These are phyloP conservation scores for Tricholoma sp. DNA, from an alignment of 768 basidiomycete genomes.

Conservation along the genomic window DNA sequence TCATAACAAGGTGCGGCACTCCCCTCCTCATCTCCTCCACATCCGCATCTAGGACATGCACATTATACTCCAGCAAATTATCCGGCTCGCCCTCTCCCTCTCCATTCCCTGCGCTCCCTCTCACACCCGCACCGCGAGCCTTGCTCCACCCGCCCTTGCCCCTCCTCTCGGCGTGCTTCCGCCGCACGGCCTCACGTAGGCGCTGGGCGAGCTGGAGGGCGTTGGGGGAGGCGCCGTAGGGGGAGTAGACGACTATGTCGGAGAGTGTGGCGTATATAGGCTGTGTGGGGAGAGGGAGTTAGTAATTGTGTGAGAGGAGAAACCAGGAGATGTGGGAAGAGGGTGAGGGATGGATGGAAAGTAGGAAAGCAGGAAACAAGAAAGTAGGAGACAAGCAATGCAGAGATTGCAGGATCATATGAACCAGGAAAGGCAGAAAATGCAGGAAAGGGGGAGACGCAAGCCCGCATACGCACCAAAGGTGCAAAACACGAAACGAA, in stretches of 20 bases:
- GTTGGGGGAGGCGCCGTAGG: conserved; percentile 52
- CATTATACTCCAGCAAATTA: conserved; percentile 57
- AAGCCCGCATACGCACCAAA: too few relatives aligned
- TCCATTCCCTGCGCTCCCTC: not conserved
- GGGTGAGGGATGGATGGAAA: not conserved
- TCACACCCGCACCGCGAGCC: not conserved
- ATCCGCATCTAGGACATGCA: conserved; percentile 66
- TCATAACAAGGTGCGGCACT: conserved; percentile 50
- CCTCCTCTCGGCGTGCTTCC: conserved; percentile 48
- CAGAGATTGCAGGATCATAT: too few relatives aligned
- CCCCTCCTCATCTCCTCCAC: conserved; percentile 19
- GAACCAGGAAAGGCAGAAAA: too few relatives aligned
- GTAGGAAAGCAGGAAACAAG: not conserved
- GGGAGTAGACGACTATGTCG: conserved; percentile 86
- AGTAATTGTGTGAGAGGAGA: not conserved
- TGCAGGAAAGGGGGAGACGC: too few relatives aligned
- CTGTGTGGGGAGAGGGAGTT: conserved; percentile 28
- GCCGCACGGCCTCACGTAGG: conserved; percentile 58
- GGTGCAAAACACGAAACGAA: too few relatives aligned
- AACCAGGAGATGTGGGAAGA: not conserved
- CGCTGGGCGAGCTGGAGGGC: conserved; percentile 59
- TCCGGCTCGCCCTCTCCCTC: conserved; percentile 1
- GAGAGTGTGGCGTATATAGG: conserved; percentile 85
- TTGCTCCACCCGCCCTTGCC: not conserved
- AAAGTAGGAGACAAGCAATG: too few relatives aligned